Base-by-base conservation (phyloP, 2,329 filamentous ascomycete genomes). In the Coniosporium tulheliwenetii region DNA sequence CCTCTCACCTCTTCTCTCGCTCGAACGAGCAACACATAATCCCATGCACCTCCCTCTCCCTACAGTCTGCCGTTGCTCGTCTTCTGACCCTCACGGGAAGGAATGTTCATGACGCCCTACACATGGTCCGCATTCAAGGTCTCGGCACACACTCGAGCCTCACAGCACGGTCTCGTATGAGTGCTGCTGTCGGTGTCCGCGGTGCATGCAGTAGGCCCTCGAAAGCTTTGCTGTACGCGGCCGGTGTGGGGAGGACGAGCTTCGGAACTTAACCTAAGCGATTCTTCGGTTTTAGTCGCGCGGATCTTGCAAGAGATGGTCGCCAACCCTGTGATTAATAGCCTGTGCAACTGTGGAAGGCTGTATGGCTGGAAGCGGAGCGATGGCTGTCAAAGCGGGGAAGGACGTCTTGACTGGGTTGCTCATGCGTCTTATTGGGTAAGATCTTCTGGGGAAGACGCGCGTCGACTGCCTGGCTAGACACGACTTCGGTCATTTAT, bases 211-310 rank as follows among this genome's bases (percentile, higher is more conserved):
- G 32, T 35, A 36, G 30, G 40, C 33, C 34, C 36, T 15, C 8
- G 40, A 26, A 3, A 26, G 19, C 19, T 41, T 35, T 35, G 33
- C 33, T 38, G 33, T 29, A 42, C 26, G 14, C 30, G 5, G 36
- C 52, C 53, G 19, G 15, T 19, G 35, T 30, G 60, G 59, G 59
- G 69, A 66, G 71, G 77, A 73, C 65, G 64, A 64, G 62, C 63
- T 63, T 76, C 75, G 79, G 79, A 83, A 83, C 78, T 87, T 93
- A 94, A 93, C 87, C 87, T 94, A 94, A 82, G 73, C 67, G 67
- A 26, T 63, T 66, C 61, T 67, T 77, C 81, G 82, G 84, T 78
- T 76, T 56, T 50, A 32, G n/a, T 41, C 19, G 19, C 19, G 19
- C 19, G 19, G 19, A 43, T 43, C 44, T 44, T 31, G 19, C 13